Conservation (phyloP, 1,139 yeast genomes). For the Geotrichum restrictum region DNA sequence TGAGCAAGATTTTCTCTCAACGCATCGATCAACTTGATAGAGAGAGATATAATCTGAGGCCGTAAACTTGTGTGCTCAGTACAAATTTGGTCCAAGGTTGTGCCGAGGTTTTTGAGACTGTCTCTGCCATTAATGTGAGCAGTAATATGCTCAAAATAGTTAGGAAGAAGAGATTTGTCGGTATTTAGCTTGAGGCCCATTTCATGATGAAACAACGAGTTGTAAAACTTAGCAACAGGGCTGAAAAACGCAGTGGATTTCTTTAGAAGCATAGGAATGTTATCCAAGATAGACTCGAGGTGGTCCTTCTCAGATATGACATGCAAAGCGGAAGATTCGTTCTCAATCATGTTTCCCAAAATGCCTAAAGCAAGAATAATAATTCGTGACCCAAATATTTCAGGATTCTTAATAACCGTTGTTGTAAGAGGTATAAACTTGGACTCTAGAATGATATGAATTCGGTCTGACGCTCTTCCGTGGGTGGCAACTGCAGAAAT, state of each 20-base stretch:
- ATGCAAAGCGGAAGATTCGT: conserved; percentile 86
- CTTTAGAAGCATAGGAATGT: conserved; percentile 49
- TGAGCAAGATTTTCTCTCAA: conserved; percentile 40
- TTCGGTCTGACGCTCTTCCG: conserved; percentile 71
- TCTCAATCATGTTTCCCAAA: conserved; percentile 71
- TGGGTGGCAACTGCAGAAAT: conserved; percentile 62
- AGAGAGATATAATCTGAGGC: conserved; percentile 52
- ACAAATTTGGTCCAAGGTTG: conserved; percentile 72
- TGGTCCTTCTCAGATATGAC: conserved; percentile 76
- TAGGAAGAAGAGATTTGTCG: conserved; percentile 47
- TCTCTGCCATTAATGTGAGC: conserved; percentile 27
- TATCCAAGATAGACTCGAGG: conserved; percentile 57
- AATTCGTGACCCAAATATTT: conserved; percentile 66
- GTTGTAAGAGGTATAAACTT: conserved; percentile 63
- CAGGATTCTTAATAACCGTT: conserved; percentile 54
- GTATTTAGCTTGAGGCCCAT: conserved; percentile 63
- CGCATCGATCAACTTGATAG: conserved; percentile 47
- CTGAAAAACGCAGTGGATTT: conserved; percentile 58
- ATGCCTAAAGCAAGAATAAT: conserved; percentile 62
- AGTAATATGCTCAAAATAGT: conserved; percentile 32
- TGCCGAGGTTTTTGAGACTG: conserved; percentile 55
- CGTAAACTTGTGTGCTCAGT: conserved; percentile 77
- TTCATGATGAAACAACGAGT: conserved; percentile 76
- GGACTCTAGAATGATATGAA: conserved; percentile 82
- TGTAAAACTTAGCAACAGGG: conserved; percentile 70